Base-by-base conservation (phyloP, 108 stramenopile species). In the Pseudonitzschia pungens region DNA sequence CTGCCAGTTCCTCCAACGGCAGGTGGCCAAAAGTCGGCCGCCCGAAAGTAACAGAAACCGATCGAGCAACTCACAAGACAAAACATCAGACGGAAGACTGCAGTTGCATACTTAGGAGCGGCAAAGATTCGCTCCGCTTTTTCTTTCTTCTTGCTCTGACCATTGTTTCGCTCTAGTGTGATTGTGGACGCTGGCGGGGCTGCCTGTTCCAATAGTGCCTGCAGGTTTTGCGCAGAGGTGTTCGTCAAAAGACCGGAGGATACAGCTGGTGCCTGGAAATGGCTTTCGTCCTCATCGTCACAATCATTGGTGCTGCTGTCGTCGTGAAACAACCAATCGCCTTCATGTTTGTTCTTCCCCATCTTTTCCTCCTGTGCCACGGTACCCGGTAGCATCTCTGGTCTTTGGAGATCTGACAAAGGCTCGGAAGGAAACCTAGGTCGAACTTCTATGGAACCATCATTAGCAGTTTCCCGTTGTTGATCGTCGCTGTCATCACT, bases 21-120 rank as follows among this genome's bases (percentile, higher is more conserved):
- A 41, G 81, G 80, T 18, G 92, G 92, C 92, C 92, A 94, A 73
- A 94, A 91, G 26, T 89, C 65, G 11, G 90, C 87, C 36, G 62
- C 32, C 32, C 64, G 68, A 68, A 94, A 94, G 21, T 81, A 72
- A 56, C 71, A 28, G 14, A 81, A 68, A 26, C 88, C 89, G 36
- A 84, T 69, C 20, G 75, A 27, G 68, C 86, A 84, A 45, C 84
- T 86, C 15, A 74, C 60, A n/a, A 80, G 29, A 44, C 75, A 83
- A 69, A 68, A 86, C 18, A 87, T 40, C 24, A 87, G 59, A 9
- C 92, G 90, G 76, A 94, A 94, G 12, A 84, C 80, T 14, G 90
- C 92, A 14, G 92, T 94, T 31, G 92, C 92, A 67, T 81, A 83
- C 40, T 90, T 80, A n/a, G 92, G 92, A 45, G 89, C 88, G 14